phyloP scores from a whole-genome alignment of 2,329 filamentous ascomycete genomes.

The Talaromyces atroroseus region DNA sequence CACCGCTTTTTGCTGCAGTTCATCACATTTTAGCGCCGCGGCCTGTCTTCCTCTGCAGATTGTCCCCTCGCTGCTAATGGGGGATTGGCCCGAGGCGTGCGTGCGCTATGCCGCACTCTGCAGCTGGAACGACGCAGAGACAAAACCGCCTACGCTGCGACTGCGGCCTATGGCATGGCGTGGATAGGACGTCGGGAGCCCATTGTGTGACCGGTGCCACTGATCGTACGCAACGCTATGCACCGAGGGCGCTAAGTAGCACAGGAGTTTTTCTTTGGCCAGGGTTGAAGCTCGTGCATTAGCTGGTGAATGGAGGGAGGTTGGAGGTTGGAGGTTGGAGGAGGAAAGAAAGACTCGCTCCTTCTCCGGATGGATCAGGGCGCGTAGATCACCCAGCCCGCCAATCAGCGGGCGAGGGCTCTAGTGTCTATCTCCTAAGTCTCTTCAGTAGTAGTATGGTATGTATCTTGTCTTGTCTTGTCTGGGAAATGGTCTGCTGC shows the following conservation, averaged over 20 bases:
- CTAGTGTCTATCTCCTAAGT: too few relatives aligned
- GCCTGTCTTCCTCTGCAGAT: neutral
- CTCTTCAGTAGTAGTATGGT: too few relatives aligned
- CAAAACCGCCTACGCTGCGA: neutral
- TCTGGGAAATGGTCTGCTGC: too few relatives aligned
- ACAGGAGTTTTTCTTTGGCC: neutral
- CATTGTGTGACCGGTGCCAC: neutral
- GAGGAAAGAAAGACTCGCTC: neutral
- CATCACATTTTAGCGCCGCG: slow-evolving; percentile 14
- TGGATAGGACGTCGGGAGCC: neutral
- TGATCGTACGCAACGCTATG: neutral
- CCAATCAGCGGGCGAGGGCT: neutral
- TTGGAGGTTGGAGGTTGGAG: too few relatives aligned
- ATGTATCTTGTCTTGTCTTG: too few relatives aligned
- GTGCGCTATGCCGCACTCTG: neutral
- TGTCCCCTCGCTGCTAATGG: slow-evolving; percentile 3
- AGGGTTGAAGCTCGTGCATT: neutral
- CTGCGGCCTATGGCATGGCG: neutral
- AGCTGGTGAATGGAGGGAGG: too few relatives aligned
- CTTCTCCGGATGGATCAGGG: neutral
- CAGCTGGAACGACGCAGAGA: slow-evolving; percentile 2
- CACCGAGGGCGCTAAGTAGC: neutral
- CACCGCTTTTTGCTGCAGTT: slow-evolving; percentile 12
- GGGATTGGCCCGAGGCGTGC: neutral
- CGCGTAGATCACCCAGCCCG: neutral